These are phyloP conservation scores for Tricholoma matsutake DNA, from an alignment of 768 basidiomycete genomes.

Conservation along the genomic window DNA sequence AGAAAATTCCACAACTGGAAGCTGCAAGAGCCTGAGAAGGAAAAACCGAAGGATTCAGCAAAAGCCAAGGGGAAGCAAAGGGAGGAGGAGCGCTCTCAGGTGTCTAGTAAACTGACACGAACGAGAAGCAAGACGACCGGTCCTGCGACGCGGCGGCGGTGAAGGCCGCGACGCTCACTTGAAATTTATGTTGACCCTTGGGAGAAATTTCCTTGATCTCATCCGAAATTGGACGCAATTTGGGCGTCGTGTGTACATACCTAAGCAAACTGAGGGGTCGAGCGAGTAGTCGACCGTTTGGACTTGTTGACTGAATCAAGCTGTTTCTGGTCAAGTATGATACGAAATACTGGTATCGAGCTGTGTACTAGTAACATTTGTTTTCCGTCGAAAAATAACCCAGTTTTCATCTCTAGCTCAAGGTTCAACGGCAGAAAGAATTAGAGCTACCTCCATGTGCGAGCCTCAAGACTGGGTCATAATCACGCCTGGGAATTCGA, in stretches of 20 bases:
- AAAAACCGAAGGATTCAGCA: slow-evolving; percentile 27
- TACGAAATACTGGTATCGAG: not conserved
- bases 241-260: not conserved
- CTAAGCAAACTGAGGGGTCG: not conserved
- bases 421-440: not conserved
- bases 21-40: slow-evolving; percentile 34
- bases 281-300: not conserved
- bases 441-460: not conserved
- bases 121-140: slow-evolving; percentile 13
- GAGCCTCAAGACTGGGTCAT: not conserved
- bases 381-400: not conserved
- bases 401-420: not conserved
- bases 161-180: slow-evolving; percentile 1
- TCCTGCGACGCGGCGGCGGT: slow-evolving; percentile 14
- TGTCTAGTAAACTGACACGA: slow-evolving; percentile 16
- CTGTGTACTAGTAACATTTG: not conserved
- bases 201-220: not conserved
- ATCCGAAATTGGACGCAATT: not conserved
- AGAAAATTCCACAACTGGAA: slow-evolving; percentile 73
- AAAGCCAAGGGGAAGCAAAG: slow-evolving; percentile 29
- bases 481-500: not conserved
- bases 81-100: slow-evolving; percentile 31
- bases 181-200: not conserved
- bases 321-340: not conserved
- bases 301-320: not conserved